Percentiles rank a stretch among this genome's conserved stretches.
Conservation (phyloP, 306 rosid species). For the Lathyrus oleraceus region DNA sequence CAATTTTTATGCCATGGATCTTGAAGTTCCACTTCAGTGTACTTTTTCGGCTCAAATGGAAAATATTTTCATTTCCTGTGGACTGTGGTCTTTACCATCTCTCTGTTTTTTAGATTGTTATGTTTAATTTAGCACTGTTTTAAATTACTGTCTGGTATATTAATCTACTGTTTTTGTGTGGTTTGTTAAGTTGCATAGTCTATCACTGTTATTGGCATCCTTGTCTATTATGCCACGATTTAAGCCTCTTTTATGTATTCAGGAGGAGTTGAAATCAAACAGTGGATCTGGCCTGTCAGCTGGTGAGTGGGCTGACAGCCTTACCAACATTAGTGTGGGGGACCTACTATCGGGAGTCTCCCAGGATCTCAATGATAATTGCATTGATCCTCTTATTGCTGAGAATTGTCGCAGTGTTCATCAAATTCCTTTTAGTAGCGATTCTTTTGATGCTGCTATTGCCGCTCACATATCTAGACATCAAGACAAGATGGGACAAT, state of each 20-base stretch:
- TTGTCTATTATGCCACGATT: slow-evolving; percentile 13
- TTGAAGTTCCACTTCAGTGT: slow-evolving; percentile 25
- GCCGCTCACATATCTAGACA: slow-evolving; percentile 92
- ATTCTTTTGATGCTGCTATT: slow-evolving; percentile 98
- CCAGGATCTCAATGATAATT: slow-evolving; percentile 55
- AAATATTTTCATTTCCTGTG: slow-evolving; percentile 16
- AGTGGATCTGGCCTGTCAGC: slow-evolving; percentile 69
- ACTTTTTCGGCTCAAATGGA: slow-evolving; percentile 20
- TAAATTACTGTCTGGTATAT: background rate
- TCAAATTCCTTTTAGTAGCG: slow-evolving; percentile 85
- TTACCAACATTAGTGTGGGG: slow-evolving; percentile 87
- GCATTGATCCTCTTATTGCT: slow-evolving; percentile 47
- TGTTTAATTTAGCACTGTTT: slow-evolving; percentile 14
- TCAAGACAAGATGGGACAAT: slow-evolving; percentile 60
- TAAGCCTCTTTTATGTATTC: slow-evolving; percentile 22
- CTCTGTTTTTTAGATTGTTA: slow-evolving; percentile 11
- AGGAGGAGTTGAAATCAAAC: slow-evolving; percentile 68
- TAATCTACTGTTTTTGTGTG: slow-evolving; percentile 24
- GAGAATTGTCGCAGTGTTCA: slow-evolving; percentile 60
- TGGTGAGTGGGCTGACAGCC: slow-evolving; percentile 98
- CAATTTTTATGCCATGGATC: slow-evolving; percentile 13
- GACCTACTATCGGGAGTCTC: slow-evolving; percentile 71
- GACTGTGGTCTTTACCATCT: slow-evolving; percentile 1
- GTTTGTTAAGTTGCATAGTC: slow-evolving; percentile 23
- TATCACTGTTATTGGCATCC: slow-evolving; percentile 20